Conservation (phyloP, 1,284 basidiomycete species). For the Vanrija sp. region DNA sequence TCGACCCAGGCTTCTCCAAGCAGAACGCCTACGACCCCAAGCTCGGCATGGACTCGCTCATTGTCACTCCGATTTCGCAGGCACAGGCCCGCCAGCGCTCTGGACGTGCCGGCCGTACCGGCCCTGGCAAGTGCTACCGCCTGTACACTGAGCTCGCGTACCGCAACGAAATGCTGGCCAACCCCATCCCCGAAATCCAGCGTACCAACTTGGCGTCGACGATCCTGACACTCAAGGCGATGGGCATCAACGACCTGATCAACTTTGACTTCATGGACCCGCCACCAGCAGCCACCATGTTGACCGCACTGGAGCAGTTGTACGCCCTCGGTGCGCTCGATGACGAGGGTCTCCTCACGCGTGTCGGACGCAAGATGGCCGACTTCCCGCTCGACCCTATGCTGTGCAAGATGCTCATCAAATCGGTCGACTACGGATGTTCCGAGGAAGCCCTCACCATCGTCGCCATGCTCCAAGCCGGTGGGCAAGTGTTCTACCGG, state of each 20-base stretch:
- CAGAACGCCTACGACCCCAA: slow-evolving; percentile 98
- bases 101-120: slow-evolving; percentile 94
- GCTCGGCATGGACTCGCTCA: slow-evolving; percentile 96
- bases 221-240: slow-evolving; percentile 93
- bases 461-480: slow-evolving; percentile 89
- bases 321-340: slow-evolving; percentile 95
- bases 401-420: slow-evolving; percentile 96
- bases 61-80: slow-evolving; percentile 98
- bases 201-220: slow-evolving; percentile 89
- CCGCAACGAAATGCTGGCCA: slow-evolving; percentile 98
- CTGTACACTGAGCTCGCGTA: slow-evolving; percentile 97
- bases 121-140: slow-evolving; percentile 97
- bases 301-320: slow-evolving; percentile 80
- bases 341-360: slow-evolving; percentile 91
- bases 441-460: slow-evolving; percentile 96
- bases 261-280: slow-evolving; percentile 99
- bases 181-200: slow-evolving; percentile 95
- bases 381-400: slow-evolving; percentile 98
- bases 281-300: slow-evolving; percentile 90
- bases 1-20: slow-evolving; percentile 98
- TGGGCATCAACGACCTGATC: slow-evolving; percentile 97
- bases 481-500: slow-evolving; percentile 93
- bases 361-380: slow-evolving; percentile 96
- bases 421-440: slow-evolving; percentile 93
- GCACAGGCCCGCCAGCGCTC: slow-evolving; percentile 93